phyloP scores from a whole-genome alignment of 352 stramenopile species.

The Globisporangium emineosum region DNA sequence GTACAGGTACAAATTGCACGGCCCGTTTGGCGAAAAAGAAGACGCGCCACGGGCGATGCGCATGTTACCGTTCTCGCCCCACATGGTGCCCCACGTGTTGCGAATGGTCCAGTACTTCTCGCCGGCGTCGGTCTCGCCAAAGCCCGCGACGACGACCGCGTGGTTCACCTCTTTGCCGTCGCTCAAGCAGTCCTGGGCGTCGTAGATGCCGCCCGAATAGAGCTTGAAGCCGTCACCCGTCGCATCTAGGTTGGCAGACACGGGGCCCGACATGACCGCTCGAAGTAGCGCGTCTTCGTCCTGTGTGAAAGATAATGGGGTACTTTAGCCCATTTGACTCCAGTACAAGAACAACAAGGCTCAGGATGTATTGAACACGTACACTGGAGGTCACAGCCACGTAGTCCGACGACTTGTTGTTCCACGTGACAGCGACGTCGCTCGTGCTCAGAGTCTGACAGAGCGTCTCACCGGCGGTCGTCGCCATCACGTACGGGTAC shows the following conservation, averaged over 20 bases:
- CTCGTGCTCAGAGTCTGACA: conserved; percentile 28
- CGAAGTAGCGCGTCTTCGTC: conserved; percentile 60
- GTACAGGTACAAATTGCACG: conserved; percentile 77
- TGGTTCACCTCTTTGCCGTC: conserved; percentile 84
- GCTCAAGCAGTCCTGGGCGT: conserved; percentile 69
- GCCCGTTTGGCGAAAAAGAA: conserved; percentile 26
- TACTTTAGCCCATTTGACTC: not conserved
- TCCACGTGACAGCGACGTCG: conserved; percentile 53
- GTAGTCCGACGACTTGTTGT: conserved; percentile 45
- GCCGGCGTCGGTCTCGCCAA: conserved; percentile 62
- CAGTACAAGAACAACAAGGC: not conserved
- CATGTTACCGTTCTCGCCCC: conserved; percentile 83
- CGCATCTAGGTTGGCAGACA: conserved; percentile 79
- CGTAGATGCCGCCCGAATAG: conserved; percentile 85
- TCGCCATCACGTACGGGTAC: conserved; percentile 84
- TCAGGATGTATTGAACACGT: not conserved
- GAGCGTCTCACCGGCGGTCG: conserved; percentile 31
- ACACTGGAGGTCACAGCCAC: conserved; percentile 36
- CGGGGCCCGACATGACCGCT: conserved; percentile 58
- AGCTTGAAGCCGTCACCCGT: conserved; percentile 75
- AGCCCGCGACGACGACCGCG: conserved; percentile 84
- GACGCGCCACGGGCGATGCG: conserved; percentile 52
- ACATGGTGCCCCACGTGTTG: conserved; percentile 90
- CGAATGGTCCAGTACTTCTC: conserved; percentile 88
- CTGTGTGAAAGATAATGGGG: no score